Base-by-base conservation (phyloP, 2,329 filamentous ascomycete genomes). In the Penicillium sp. region DNA sequence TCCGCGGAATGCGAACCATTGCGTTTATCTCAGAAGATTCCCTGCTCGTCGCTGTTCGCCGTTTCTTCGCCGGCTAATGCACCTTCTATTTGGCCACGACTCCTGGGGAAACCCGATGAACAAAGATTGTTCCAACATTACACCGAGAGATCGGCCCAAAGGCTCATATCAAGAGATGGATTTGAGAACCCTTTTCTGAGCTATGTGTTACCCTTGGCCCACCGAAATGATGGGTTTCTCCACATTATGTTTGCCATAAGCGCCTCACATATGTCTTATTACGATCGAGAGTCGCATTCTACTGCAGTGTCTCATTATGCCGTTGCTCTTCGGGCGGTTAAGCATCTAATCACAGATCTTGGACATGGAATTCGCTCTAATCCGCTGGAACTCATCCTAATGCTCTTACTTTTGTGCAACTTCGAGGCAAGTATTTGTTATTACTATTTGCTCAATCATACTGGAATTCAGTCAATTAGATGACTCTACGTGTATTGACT, bases 91-190 rank as follows among this genome's bases (percentile, higher is more conserved):
- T 49, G 46, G 46, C 46, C 46, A n/a, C 23, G 24, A 10, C 46
- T 49, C 8, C n/a, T 14, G 7, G 34, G 34, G 11, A 39, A 29
- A 29, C 36, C 46, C 9, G 9, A n/a, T 3, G 46, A 49, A 24
- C 46, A 49, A 21, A 49, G 33, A 5, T 24, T 49, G 19, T 24
- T 49, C 16, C 46, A 49, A 23, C 46, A 49, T 21, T 49, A 49
- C 21, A 31, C 39, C 23, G 46, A 49, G 5, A 49, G n/a, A 28
- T 49, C 46, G 10, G 33, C 23, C 10, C 34, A 31, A 21, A n/a
- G 46, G 8, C 46, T 49, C 2, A n/a, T 49, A 16, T 23, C 39
- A 21, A 49, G 34, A 29, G 18, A 31, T 2, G 24, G 8, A 16
- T 19, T 21, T 13, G 19, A 40, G 9, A 49, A 49, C 16, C 46